Evolutionary conservation across 2,329 filamentous ascomycete species (phyloP), one percentile per base, ranked within the genome.

Genomic region (Pseudocercospora ulei): DNA sequence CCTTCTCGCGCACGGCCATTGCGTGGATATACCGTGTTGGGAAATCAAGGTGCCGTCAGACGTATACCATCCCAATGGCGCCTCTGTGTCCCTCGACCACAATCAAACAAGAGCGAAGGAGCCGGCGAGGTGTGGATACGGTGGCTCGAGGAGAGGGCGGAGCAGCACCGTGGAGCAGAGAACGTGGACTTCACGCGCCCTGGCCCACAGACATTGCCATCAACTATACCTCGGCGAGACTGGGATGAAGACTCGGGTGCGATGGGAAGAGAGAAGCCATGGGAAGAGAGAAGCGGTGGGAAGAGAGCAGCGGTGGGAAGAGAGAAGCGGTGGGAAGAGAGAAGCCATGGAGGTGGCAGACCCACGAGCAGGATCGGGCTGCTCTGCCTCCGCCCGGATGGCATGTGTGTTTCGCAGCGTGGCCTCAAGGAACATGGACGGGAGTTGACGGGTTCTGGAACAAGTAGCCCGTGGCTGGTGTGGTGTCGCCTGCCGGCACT

Each of bases 1-100:
- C 57, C 51, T 62, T 62, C 46, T 64, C 65, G 41, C 67, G 65
- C 47, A 70, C 60, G 23, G 63, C 58, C 66, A 69, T 69, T 47
- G 50, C 58, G 45, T 12, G 22, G 12, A 11, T 20, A 22, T 22
- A 13, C 9, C 3, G 30, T 33, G 29, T 35, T 2, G 11, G 19
- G 27, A 28, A 35, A 22, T 31, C 35, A 17, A 28, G 11, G 23
- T 19, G 24, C 7, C 2, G 5, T 23, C 17, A 29, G 20, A 26
- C 5, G 18, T 17, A 26, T 14, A 19, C 3, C 29, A 33, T 33
- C 8, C 29, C 29, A 22, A 22, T 33, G 29, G 29, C 17, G 12
- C 18, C 13, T 33, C 16, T 12, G 29, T 13, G 18, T 33, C n/a
- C 12, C 17, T 16, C 29, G 18, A 12, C 16, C n/a, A 18, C 6